Evolutionary conservation across 371 early-diverging fungal species (phyloP), one percentile per base, ranked within the genome.

Genomic region (Mucor lusitanicus): DNA sequence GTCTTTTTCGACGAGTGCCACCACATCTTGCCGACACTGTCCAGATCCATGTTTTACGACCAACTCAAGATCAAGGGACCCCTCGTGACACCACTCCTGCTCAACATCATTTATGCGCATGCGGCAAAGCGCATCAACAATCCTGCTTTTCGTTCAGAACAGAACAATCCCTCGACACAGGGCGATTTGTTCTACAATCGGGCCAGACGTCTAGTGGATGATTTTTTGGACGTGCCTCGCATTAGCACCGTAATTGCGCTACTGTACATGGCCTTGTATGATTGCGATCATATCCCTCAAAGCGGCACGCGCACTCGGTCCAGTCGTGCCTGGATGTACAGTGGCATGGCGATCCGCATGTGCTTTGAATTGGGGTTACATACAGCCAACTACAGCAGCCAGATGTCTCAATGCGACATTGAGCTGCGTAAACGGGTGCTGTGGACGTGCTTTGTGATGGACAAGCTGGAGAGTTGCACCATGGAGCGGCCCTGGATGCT

Each of bases 401-500:
- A 80, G 56, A 73, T 84, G 77, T 77, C 82, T 9, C 74, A 77
- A 21, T 78, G 73, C 33, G 84, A 84, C 57, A 75, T 80, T 13
- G 84, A 84, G 30, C 56, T 82, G 42, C 75, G 82, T 7, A 80
- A 77, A 61, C 67, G 84, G n/a, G 79, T 82, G n/a, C 48, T 84
- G 23, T 84, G 84, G 84, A 70, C 79, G 6, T 84, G 84, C 59
- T 84, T 77, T 64, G 73, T 75, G 1, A 67, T 82, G 78, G 84
- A 84, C 58, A 84, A 84, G 59, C 23, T 76, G 50, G 73, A 75
- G 44, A 84, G 84, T 37, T 75, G 77, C 44, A 70, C 70, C 30
- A 72, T 70, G 63, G 79, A 79, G 39, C 70, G 82, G 17, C 84
- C 84, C 0, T 76, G 75, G 74, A 81, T 81, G 78, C 33, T 83